Evolutionary conservation across 2,329 filamentous ascomycete species (phyloP).

Genomic region (Fusarium sp.): DNA sequence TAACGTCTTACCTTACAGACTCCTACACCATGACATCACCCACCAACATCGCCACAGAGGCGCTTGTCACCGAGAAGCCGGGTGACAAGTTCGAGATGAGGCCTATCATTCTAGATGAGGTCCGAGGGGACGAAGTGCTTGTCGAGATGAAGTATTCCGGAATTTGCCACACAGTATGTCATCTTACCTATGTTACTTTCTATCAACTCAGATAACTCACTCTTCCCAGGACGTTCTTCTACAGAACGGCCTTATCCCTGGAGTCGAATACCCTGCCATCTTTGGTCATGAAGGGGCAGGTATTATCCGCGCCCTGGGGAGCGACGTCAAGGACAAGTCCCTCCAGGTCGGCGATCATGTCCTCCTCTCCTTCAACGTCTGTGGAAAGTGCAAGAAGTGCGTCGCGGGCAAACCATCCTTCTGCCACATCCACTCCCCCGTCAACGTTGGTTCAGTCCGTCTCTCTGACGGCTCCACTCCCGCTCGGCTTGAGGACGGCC

Average conservation of each 20-base stretch:
- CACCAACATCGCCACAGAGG: constrained; percentile 17
- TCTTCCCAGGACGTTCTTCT: constrained; percentile 7
- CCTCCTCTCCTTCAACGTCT: constrained; percentile 25
- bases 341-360: constrained; percentile 20
- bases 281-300: constrained; percentile 25
- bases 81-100: constrained; percentile 17
- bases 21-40: neutral
- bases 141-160: constrained; percentile 30
- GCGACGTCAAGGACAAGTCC: constrained; percentile 9
- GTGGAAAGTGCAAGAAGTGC: constrained; percentile 25
- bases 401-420: constrained; percentile 15
- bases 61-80: constrained; percentile 14
- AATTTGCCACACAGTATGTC: constrained; percentile 18
- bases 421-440: constrained; percentile 19
- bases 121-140: constrained; percentile 17
- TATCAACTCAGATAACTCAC: neutral
- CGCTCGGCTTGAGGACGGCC: constrained; percentile 10
- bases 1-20: neutral
- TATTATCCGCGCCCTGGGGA: constrained; percentile 11
- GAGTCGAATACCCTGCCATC: constrained; percentile 23
- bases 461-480: constrained; percentile 21
- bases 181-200: neutral
- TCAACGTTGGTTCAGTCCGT: constrained; percentile 20
- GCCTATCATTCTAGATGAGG: constrained; percentile 17
- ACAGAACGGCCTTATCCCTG: constrained; percentile 13